Evolutionary conservation across 2,329 filamentous ascomycete genomes (phyloP), one percentile per base, ranked within the genome.

Genomic region (Fonsecaea multimorphosa): DNA sequence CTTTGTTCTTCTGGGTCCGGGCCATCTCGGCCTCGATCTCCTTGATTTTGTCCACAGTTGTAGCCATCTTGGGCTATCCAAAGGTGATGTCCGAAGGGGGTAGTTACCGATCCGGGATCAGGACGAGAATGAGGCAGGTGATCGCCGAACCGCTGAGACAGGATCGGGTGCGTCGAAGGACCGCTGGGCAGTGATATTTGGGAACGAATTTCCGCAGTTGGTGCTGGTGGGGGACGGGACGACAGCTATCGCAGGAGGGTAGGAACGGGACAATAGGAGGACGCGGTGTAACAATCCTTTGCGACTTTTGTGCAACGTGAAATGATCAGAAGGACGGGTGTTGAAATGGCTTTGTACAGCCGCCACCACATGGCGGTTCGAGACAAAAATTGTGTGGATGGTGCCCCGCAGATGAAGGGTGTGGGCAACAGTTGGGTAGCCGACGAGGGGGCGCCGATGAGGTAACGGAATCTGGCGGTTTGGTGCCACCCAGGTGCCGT

Each of bases 1-100:
- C 91, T 83, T 97, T 97, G 81, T 97, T 97, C 84, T 97, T 97
- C 80, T 98, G 93, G 76, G 93, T 97, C 82, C 87, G 87, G 83
- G 93, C 92, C 94, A 97, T 97, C 89, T 97, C 94, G 83, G 90
- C 82, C 91, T 97, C 94, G 80, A 97, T 91, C 76, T 94, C 91
- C 81, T 96, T 97, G 86, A 98, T 97, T 91, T 98, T 98, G 75
- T 98, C 94, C 78, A 97, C 93, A 49, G 94, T 98, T 68, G 94
- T 98, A 85, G 94, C 86, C 95, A 98, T 98, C 75, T 79, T 91
- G 58, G 53, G 29, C 44, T n/a, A 19, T 55, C 11, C 24, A 31
- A 32, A n/a, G 9, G 31, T 51, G 24, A 29, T 61, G 84, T 77
- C 63, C 38, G 52, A 63, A 63, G 61, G 64, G 60, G 65, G 59